Evolutionary conservation across 1,139 yeast genomes (phyloP).

Genomic region (Kodamaea plutei): DNA sequence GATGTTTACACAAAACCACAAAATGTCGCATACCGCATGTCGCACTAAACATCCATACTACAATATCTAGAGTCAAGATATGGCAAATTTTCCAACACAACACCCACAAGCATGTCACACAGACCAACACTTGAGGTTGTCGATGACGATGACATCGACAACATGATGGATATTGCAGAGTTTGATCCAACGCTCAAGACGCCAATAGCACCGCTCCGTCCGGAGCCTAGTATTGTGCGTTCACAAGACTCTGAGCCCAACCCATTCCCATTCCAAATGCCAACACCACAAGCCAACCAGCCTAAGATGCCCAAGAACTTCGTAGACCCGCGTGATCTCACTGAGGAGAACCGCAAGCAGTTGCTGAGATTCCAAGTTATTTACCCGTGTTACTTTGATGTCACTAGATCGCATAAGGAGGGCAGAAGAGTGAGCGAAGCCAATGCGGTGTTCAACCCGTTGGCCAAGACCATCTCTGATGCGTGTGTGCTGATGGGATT

Average conservation of each 20-base stretch:
- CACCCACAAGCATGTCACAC: constrained; percentile 30
- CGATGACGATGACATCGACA: constrained; percentile 84
- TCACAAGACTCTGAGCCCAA: constrained; percentile 49
- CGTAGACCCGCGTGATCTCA: constrained; percentile 35
- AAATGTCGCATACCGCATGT: background rate
- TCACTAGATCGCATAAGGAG: constrained; percentile 64
- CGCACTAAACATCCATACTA: constrained; percentile 1
- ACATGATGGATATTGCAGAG: constrained; percentile 88
- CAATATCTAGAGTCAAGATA: too few relatives aligned
- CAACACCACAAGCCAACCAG: constrained; percentile 12
- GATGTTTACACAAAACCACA: too few relatives aligned
- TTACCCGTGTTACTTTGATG: constrained; percentile 92
- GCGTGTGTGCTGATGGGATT: constrained; percentile 48
- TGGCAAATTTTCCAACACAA: too few relatives aligned
- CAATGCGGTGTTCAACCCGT: constrained; percentile 77
- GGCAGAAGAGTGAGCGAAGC: constrained; percentile 76
- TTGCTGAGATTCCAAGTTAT: constrained; percentile 66
- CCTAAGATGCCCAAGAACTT: constrained; percentile 20
- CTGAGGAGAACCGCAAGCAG: constrained; percentile 53
- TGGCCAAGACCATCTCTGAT: constrained; percentile 78
- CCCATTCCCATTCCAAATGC: constrained; percentile 19
- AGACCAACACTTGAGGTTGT: constrained; percentile 84
- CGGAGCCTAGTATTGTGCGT: constrained; percentile 54
- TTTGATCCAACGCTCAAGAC: constrained; percentile 72
- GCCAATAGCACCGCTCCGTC: constrained; percentile 64